Base-by-base conservation (phyloP, 192 early-diverging fungal genomes). In the Coemansia furcata region DNA sequence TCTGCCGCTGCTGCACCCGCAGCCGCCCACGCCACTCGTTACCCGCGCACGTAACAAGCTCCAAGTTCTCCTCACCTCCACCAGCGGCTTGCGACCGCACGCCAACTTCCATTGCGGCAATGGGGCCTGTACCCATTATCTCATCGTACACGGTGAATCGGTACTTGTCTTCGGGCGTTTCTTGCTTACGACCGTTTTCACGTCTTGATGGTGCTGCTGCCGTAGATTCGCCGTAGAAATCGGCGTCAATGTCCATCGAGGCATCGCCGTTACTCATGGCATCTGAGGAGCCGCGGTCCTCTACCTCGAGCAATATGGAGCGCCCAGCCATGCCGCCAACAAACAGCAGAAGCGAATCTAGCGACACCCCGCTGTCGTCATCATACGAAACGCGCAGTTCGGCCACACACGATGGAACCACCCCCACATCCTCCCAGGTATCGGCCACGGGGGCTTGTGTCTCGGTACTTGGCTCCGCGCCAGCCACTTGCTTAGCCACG, bases 101-200 rank as follows among this genome's bases (percentile, higher is more conserved):
- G 17, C 94, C 94, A 30, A 93, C 80, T 9, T 87, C 89, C 76
- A 93, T 86, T 63, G 87, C 90, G 2, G 85, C 77, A 44, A 95
- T 88, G 6, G 94, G 89, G 3, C 94, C 94, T 0, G 89, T 90
- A 63, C 90, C 90, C 15, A 90, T 65, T 1, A 98, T 71, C 10
- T 87, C 86, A 74, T 97, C 95, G 60, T 87, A 87, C 0, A 96
- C 86, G n/a, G 82, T 77, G 63, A 92, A 88, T 6, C 69, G 76
- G 71, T 89, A 88, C 7, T 79, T 73, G 55, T 66, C 68, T 2
- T 72, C 49, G 40, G 54, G 50, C 72, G 60, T 67, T 8, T 38
- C 43, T 66, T 68, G 40, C n/a, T 12, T 42, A 42, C 0, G 29
- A 6, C 46, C 60, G 15, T 83, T 72, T n/a, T 67, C 72, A 50